Conservation (phyloP, 2,329 filamentous ascomycete genomes). For the Neopestalotiopsis sp. region DNA sequence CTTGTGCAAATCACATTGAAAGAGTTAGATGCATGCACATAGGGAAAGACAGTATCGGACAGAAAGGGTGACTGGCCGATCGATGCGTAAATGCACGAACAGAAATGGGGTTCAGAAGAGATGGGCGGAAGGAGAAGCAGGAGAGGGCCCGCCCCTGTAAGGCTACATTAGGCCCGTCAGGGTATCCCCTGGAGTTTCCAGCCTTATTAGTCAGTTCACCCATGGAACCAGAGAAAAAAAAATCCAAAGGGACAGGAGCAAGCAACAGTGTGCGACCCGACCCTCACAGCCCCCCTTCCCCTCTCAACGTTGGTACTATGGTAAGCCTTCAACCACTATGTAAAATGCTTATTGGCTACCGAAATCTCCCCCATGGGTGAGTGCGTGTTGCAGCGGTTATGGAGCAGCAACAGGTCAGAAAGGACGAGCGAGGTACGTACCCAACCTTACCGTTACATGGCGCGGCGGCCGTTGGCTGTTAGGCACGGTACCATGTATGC, state of each 20-base stretch:
- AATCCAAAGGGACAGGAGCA: neutral
- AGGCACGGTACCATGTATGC: too few relatives aligned
- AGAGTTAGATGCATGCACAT: too few relatives aligned
- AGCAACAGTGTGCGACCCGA: neutral
- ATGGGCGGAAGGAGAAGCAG: neutral
- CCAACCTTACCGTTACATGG: neutral
- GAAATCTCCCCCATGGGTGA: slow-evolving; percentile 2
- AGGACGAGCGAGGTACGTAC: neutral
- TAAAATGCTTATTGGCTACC: neutral
- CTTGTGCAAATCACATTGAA: too few relatives aligned
- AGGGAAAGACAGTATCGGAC: neutral
- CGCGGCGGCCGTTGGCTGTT: neutral
- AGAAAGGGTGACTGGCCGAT: neutral
- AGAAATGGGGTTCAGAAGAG: neutral
- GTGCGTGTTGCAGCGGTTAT: neutral
- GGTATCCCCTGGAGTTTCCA: neutral
- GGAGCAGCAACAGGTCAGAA: neutral
- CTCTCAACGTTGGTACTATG: neutral
- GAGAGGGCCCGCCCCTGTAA: neutral
- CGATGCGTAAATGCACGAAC: neutral
- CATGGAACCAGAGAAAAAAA: neutral
- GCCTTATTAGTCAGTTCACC: neutral
- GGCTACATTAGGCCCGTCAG: neutral
- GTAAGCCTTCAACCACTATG: neutral
- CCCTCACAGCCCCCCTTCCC: neutral